Evolutionary conservation across 1,284 basidiomycete genomes (phyloP).

Genomic region (Ceratobasidium sp.): DNA sequence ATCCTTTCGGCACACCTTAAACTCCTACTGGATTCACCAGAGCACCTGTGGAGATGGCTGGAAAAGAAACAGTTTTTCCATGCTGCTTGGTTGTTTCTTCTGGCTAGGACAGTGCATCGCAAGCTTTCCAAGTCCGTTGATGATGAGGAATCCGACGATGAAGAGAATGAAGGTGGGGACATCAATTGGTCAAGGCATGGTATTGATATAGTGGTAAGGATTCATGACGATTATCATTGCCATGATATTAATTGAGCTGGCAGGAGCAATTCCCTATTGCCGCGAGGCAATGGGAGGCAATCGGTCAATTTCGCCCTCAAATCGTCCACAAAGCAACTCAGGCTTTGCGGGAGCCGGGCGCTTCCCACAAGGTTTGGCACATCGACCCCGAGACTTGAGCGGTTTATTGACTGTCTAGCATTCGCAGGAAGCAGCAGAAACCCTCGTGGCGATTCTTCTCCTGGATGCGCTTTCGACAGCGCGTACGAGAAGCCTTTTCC

Average conservation of each 20-base stretch:
- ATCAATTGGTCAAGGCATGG: slow-evolving; percentile 70
- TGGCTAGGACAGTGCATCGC: slow-evolving; percentile 84
- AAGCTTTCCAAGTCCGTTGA: slow-evolving; percentile 71
- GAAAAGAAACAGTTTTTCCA: slow-evolving; percentile 81
- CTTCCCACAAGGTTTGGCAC: slow-evolving; percentile 22
- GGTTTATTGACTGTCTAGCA: slow-evolving; percentile 14
- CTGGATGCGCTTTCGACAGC: slow-evolving; percentile 82
- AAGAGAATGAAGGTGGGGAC: slow-evolving; percentile 42
- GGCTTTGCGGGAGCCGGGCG: slow-evolving; percentile 69
- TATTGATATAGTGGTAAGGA: slow-evolving; percentile 71
- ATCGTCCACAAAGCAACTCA: slow-evolving; percentile 85
- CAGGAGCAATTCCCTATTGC: slow-evolving; percentile 85
- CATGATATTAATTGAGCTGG: slow-evolving; percentile 19
- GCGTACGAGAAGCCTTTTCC: slow-evolving; percentile 77
- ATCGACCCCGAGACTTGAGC: slow-evolving; percentile 46
- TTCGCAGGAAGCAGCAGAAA: slow-evolving; percentile 75
- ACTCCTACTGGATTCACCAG: slow-evolving; percentile 86
- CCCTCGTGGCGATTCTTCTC: slow-evolving; percentile 82
- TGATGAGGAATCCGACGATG: slow-evolving; percentile 65
- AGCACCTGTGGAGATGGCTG: slow-evolving; percentile 87
- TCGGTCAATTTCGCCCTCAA: slow-evolving; percentile 85
- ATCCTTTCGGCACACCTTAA: slow-evolving; percentile 88
- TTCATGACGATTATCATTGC: not conserved
- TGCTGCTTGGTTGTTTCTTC: slow-evolving; percentile 87
- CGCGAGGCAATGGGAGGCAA: slow-evolving; percentile 89